Percentiles rank a stretch among this genome's conserved stretches.
Conservation (phyloP, 2,329 filamentous ascomycete genomes). For the Helicocarpus griseus region DNA sequence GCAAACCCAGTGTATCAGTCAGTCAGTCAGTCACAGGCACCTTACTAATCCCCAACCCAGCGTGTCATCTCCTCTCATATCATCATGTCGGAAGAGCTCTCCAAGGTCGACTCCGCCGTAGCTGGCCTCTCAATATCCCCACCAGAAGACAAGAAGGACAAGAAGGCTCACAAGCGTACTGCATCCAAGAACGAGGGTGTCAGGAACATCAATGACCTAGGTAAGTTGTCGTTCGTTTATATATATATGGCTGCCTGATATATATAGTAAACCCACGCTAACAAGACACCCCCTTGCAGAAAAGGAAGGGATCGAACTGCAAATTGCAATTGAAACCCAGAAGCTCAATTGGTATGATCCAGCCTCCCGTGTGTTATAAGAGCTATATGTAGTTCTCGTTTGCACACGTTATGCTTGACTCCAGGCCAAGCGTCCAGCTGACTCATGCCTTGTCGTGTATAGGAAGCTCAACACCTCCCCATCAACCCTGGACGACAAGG, state of each 20-base stretch:
- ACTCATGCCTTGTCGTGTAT: too few relatives aligned
- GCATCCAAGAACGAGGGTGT: conserved; percentile 62
- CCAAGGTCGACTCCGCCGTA: conserved; percentile 87
- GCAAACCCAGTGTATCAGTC: too few relatives aligned
- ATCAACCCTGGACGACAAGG: conserved; percentile 66
- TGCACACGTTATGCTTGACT: too few relatives aligned
- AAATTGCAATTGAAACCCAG: conserved; percentile 73
- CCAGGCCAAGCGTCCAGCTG: too few relatives aligned
- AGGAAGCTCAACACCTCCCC: conserved; percentile 95
- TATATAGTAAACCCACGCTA: neutral
- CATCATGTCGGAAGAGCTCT: conserved; percentile 56
- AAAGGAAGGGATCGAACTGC: conserved; percentile 59
- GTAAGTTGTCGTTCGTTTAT: conserved; percentile 41
- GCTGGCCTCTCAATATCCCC: conserved; percentile 64
- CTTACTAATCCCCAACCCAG: too few relatives aligned
- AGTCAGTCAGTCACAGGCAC: too few relatives aligned
- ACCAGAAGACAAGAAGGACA: conserved; percentile 46
- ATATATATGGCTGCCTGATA: neutral
- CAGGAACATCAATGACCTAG: conserved; percentile 74
- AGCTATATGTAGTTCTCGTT: too few relatives aligned
- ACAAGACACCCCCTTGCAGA: conserved; percentile 47
- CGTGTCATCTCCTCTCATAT: neutral
- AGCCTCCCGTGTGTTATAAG: neutral
- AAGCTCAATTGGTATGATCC: conserved; percentile 70
- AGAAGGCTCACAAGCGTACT: conserved; percentile 48